Evolutionary conservation across 2,329 filamentous ascomycete species (phyloP).

Genomic region (Ramichloridium luteum): DNA sequence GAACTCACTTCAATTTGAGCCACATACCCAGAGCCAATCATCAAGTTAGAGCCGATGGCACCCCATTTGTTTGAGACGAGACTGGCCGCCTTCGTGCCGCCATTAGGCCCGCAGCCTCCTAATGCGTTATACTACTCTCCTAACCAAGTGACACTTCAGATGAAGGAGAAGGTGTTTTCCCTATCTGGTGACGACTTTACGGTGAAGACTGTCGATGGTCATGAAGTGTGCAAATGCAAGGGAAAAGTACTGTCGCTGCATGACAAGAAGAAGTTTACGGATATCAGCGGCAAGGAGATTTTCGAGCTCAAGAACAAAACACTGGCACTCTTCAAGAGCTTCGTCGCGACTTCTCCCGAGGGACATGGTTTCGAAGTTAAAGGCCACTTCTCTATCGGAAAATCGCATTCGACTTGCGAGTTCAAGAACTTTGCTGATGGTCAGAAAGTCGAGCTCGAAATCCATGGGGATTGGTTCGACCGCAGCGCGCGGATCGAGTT

Average conservation of each 20-base stretch:
- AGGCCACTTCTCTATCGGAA: conserved; percentile 41
- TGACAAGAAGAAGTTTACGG: conserved; percentile 44
- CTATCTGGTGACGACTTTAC: conserved; percentile 53
- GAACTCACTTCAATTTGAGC: too few relatives aligned
- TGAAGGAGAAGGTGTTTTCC: conserved; percentile 52
- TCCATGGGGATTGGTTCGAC: conserved; percentile 52
- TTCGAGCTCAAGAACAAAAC: conserved; percentile 47
- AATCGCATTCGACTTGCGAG: conserved; percentile 42
- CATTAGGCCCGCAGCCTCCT: conserved; percentile 21
- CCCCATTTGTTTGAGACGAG: conserved; percentile 2
- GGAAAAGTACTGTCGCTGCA: conserved; percentile 43
- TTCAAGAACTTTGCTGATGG: conserved; percentile 42
- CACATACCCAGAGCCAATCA: too few relatives aligned
- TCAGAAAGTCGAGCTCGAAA: conserved; percentile 35
- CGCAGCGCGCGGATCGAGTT: conserved; percentile 44
- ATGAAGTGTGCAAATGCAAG: conserved; percentile 44
- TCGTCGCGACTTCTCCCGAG: conserved; percentile 31
- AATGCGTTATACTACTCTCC: conserved; percentile 17
- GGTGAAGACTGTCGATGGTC: conserved; percentile 44
- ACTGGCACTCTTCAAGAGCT: conserved; percentile 42
- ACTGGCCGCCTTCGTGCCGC: conserved; percentile 18
- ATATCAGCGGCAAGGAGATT: conserved; percentile 42
- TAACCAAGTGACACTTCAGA: conserved; percentile 32
- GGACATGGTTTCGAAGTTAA: conserved; percentile 26
- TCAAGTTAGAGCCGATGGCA: too few relatives aligned